A percentile compares a stretch with the other conserved stretches of the same genome.
Evolutionary conservation across 129 eudicot genomes (phyloP).

Genomic region (Pseudognaphalium luteoalbum): DNA sequence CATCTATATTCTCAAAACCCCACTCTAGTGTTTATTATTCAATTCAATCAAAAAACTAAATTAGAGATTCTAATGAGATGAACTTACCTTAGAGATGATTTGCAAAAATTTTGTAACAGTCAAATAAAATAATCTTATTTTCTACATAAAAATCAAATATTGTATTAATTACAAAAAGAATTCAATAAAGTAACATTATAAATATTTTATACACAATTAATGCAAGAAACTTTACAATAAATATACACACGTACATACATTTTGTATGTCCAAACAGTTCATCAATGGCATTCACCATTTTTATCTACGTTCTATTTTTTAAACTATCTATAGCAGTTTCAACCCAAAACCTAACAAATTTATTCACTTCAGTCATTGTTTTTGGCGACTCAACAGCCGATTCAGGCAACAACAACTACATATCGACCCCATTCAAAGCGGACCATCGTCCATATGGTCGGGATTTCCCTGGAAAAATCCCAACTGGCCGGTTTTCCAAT

Average conservation of each 20-base stretch:
- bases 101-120: background rate
- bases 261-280: slow-evolving; percentile 13
- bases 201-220: slow-evolving; percentile 12
- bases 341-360: slow-evolving; percentile 9
- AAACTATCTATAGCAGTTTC: slow-evolving; percentile 6
- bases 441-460: slow-evolving; percentile 43
- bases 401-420: slow-evolving; percentile 49
- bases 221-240: slow-evolving; percentile 11
- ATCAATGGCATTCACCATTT: slow-evolving; percentile 25
- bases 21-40: no score
- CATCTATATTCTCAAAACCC: no score
- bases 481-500: slow-evolving; percentile 53
- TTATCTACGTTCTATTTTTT: slow-evolving; percentile 10
- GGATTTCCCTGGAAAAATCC: slow-evolving; percentile 37
- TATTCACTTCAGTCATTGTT: slow-evolving; percentile 35
- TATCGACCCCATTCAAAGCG: slow-evolving; percentile 31
- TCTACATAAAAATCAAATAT: background rate
- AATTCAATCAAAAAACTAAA: no score
- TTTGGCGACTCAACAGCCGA: slow-evolving; percentile 51
- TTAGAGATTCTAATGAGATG: no score
- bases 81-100: no score
- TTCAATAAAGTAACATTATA: slow-evolving; percentile 14
- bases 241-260: background rate
- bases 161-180: background rate
- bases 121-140: background rate